Conservation (phyloP, 1,139 yeast species). For the Nakaseomyces nivariensis region DNA sequence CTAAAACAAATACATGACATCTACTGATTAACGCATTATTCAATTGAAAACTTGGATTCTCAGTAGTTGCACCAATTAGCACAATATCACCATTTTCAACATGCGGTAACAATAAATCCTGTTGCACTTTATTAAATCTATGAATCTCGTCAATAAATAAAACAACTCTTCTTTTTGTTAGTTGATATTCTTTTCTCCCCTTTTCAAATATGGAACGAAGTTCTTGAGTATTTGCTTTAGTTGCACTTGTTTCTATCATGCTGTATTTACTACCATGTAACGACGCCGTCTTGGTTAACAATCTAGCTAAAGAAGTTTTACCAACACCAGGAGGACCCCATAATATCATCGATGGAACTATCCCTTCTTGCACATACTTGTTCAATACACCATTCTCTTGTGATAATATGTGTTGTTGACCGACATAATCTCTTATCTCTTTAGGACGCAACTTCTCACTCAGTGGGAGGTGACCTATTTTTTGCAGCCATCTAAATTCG, state of each 20-base stretch:
- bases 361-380: constrained; percentile 50
- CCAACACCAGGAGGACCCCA: constrained; percentile 99
- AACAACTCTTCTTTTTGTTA: constrained; percentile 64
- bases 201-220: constrained; percentile 64
- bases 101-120: constrained; percentile 70
- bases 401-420: constrained; percentile 67
- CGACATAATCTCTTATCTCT: constrained; percentile 65
- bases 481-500: constrained; percentile 31
- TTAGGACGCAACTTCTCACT: constrained; percentile 82
- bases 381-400: constrained; percentile 65
- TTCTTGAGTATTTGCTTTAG: constrained; percentile 62
- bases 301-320: constrained; percentile 64
- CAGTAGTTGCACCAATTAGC: constrained; percentile 91
- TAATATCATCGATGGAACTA: constrained; percentile 72
- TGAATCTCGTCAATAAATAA: constrained; percentile 90
- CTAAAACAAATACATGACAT: constrained; percentile 76
- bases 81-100: constrained; percentile 60
- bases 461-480: constrained; percentile 53
- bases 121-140: constrained; percentile 81
- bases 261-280: constrained; percentile 37
- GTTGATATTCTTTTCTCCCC: constrained; percentile 55
- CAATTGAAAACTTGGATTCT: constrained; percentile 86
- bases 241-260: constrained; percentile 82
- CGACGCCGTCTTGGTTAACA: constrained; percentile 31
- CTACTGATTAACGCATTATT: constrained; percentile 83